Conservation (phyloP, 345 rosid genomes). For the Sapria himalayana region DNA sequence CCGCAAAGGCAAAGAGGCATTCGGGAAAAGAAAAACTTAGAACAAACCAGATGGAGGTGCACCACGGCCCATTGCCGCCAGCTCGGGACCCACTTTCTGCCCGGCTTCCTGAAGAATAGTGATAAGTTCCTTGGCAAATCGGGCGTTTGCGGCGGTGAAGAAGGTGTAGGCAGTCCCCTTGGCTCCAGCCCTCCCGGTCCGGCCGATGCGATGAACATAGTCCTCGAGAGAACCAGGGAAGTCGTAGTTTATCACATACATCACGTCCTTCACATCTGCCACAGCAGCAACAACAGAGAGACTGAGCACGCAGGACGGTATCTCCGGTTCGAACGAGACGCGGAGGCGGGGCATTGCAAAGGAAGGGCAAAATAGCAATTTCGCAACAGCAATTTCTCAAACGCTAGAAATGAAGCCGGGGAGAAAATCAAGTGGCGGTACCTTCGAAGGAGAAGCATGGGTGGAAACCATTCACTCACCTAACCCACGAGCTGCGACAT, state of each 20-base stretch:
- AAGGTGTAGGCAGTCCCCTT: constrained; percentile 96
- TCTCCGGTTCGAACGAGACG: too few species aligned
- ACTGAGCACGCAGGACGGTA: neutral
- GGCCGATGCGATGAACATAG: constrained; percentile 92
- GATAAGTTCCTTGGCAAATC: constrained; percentile 83
- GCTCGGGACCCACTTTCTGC: constrained; percentile 72
- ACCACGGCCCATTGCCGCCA: constrained; percentile 91
- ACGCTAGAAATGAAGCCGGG: neutral
- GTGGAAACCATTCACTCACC: too few species aligned
- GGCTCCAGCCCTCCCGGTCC: constrained; percentile 99
- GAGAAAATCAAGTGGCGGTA: constrained; percentile 3
- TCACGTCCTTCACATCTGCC: constrained; percentile 93
- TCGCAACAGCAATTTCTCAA: too few species aligned
- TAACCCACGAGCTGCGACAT: constrained; percentile 98
- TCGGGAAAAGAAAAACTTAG: too few species aligned
- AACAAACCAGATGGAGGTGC: constrained; percentile 75
- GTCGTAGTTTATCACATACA: constrained; percentile 88
- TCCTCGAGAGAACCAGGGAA: constrained; percentile 98
- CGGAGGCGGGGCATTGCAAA: too few species aligned
- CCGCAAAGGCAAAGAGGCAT: too few species aligned
- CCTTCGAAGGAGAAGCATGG: too few species aligned
- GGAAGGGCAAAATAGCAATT: too few species aligned
- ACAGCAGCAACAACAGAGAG: constrained; percentile 9
- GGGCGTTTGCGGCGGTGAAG: constrained; percentile 92
- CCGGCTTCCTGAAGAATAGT: constrained; percentile 91